Evolutionary conservation across 495 filamentous ascomycete species (phyloP).

Genomic region (Haplographium delicatum): DNA sequence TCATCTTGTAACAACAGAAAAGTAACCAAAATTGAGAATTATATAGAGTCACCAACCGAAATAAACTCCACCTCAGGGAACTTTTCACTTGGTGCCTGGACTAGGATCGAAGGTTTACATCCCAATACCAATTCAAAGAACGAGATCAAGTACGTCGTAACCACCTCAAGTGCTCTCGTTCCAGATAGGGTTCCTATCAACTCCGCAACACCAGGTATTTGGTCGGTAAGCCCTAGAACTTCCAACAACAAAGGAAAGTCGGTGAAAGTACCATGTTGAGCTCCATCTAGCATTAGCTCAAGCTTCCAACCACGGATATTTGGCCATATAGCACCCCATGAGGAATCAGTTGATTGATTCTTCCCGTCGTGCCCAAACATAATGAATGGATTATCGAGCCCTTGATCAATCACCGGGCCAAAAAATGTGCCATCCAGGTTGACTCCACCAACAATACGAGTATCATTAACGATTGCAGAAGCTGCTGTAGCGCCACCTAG

Average conservation of each 20-base stretch:
- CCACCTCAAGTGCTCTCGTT: conserved; percentile 12
- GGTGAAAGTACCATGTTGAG: conserved; percentile 27
- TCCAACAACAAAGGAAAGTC: conserved; percentile 27
- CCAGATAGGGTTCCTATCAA: conserved; percentile 23
- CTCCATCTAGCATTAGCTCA: conserved; percentile 20
- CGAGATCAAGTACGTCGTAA: conserved; percentile 19
- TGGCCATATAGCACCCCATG: conserved; percentile 19
- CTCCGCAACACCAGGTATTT: too few relatives aligned
- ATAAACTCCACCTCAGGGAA: neutral
- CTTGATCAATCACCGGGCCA: neutral
- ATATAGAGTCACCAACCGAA: too few relatives aligned
- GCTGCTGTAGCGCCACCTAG: neutral
- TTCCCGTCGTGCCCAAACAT: neutral
- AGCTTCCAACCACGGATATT: conserved; percentile 21
- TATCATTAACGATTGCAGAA: neutral
- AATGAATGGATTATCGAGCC: neutral
- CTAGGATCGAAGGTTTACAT: neutral
- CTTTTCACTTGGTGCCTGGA: neutral
- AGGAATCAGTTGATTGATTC: conserved; percentile 4
- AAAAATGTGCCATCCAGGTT: neutral
- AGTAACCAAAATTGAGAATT: too few relatives aligned
- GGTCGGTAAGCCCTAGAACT: too few relatives aligned
- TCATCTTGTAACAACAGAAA: too few relatives aligned
- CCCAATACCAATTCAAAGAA: conserved; percentile 25
- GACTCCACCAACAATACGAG: neutral